These are phyloP conservation scores for Pseudogymnoascus verrucosus DNA, from an alignment of 2,329 filamentous ascomycete species.

Conservation along the genomic window DNA sequence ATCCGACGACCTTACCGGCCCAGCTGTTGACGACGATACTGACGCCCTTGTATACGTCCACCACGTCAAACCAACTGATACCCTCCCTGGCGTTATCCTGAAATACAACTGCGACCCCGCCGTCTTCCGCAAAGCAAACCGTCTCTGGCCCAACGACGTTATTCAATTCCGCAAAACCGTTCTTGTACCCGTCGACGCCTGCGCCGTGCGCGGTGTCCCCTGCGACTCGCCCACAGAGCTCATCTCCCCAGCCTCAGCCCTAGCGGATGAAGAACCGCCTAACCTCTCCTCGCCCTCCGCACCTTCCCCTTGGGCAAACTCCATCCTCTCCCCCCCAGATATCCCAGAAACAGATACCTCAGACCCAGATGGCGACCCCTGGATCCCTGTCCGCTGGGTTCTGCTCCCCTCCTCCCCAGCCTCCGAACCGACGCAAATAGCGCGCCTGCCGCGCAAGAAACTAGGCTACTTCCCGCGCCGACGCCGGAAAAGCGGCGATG, in stretches of 20 bases:
- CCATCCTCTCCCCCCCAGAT: conserved; percentile 18
- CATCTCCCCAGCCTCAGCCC: conserved; percentile 45
- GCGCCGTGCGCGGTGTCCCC: conserved; percentile 68
- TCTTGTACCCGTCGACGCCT: conserved; percentile 81
- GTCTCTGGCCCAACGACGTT: conserved; percentile 89
- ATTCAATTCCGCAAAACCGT: conserved; percentile 78
- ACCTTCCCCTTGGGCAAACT: conserved; percentile 21
- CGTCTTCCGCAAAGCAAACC: conserved; percentile 76
- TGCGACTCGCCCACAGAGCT: conserved; percentile 47
- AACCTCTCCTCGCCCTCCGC: conserved; percentile 18
- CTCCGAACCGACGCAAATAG: conserved; percentile 70
- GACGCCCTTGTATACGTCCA: conserved; percentile 88
- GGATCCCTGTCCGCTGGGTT: conserved; percentile 88
- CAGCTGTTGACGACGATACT: conserved; percentile 47
- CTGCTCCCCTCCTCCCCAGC: conserved; percentile 60
- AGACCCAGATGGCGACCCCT: conserved; percentile 49
- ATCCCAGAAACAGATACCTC: background rate
- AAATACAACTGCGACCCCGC: conserved; percentile 82
- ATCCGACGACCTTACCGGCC: conserved; percentile 22
- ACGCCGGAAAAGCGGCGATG: conserved; percentile 60
- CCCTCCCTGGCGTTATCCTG: conserved; percentile 82
- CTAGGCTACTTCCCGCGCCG: conserved; percentile 89
- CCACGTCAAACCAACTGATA: conserved; percentile 73
- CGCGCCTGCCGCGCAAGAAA: conserved; percentile 68
- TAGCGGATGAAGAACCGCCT: conserved; percentile 29